Conservation (phyloP, 1,284 basidiomycete species). For the Apiotrichum gracile region DNA sequence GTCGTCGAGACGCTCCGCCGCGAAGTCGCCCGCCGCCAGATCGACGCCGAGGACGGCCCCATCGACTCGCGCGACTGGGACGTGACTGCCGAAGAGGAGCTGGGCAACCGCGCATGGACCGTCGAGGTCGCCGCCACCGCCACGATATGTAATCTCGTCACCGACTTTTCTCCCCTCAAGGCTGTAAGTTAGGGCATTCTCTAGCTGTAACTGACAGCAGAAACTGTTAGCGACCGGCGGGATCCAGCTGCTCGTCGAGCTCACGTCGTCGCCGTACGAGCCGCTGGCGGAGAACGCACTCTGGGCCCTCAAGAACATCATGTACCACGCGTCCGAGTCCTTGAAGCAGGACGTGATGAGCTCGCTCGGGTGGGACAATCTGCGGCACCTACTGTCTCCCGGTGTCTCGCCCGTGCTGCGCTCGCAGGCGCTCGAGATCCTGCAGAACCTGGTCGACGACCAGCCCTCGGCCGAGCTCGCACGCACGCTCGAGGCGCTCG, state of each 20-base stretch:
- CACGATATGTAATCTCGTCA: slow-evolving; percentile 75
- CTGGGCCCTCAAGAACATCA: slow-evolving; percentile 74
- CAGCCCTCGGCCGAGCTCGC: slow-evolving; percentile 28
- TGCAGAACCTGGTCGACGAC: slow-evolving; percentile 44
- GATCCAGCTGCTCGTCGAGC: slow-evolving; percentile 57
- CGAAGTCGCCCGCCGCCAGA: slow-evolving; percentile 21
- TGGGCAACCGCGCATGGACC: slow-evolving; percentile 57
- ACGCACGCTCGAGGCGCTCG: slow-evolving; percentile 30
- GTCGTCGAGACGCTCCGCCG: slow-evolving; percentile 58
- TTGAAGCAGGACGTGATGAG: slow-evolving; percentile 62
- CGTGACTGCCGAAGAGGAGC: slow-evolving; percentile 18
- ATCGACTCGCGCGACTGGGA: slow-evolving; percentile 8
- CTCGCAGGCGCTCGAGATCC: slow-evolving; percentile 36
- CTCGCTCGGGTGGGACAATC: slow-evolving; percentile 56
- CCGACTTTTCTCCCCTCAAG: slow-evolving; percentile 76
- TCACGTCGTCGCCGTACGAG: slow-evolving; percentile 55
- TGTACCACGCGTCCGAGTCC: slow-evolving; percentile 57
- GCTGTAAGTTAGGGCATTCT: slow-evolving; percentile 51
- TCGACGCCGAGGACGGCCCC: slow-evolving; percentile 3
- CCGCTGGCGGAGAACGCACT: slow-evolving; percentile 61
- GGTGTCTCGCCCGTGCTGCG: slow-evolving; percentile 26
- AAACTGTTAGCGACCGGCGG: slow-evolving; percentile 60
- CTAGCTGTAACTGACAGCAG: slow-evolving; percentile 39
- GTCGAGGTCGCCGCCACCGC: slow-evolving; percentile 68
- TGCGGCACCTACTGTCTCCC: slow-evolving; percentile 13